Conservation (phyloP, 371 early-diverging fungal species). For the Rhizopus delemar region DNA sequence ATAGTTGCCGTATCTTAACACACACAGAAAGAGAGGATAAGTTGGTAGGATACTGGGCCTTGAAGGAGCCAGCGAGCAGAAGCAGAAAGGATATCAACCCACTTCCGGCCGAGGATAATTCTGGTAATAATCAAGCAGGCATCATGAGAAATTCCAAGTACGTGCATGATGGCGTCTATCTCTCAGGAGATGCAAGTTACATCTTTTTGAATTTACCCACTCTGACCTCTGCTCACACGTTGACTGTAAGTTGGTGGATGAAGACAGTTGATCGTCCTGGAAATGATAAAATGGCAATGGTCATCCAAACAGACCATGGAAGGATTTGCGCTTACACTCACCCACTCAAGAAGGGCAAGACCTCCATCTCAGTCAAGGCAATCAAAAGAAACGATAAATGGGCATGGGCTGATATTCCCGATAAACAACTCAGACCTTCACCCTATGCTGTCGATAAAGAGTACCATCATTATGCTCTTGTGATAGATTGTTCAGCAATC, state of each 20-base stretch:
- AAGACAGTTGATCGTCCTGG: conserved; percentile 22
- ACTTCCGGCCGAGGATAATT: conserved; percentile 35
- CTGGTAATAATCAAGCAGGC: conserved; percentile 42
- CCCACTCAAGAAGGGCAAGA: neutral
- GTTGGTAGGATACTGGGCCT: conserved; percentile 48
- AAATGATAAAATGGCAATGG: conserved; percentile 34
- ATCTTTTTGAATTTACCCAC: conserved; percentile 41
- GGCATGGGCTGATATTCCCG: conserved; percentile 26
- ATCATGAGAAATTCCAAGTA: conserved; percentile 33
- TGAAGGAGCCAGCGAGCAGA: conserved; percentile 14
- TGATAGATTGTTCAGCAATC: conserved; percentile 18
- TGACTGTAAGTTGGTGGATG: conserved; percentile 56
- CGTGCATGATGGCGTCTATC: conserved; percentile 21
- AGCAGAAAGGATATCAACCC: conserved; percentile 19
- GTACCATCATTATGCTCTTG: conserved; percentile 45
- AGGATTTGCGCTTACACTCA: conserved; percentile 41
- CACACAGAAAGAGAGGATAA: conserved; percentile 26
- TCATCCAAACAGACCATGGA: conserved; percentile 42
- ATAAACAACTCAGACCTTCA: conserved; percentile 26
- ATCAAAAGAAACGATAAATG: conserved; percentile 29
- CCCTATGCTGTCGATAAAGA: conserved; percentile 31
- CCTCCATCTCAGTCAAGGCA: conserved; percentile 31
- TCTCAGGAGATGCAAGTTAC: conserved; percentile 41
- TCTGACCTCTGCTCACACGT: conserved; percentile 18
- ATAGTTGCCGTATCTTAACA: conserved; percentile 33